These are phyloP conservation scores for Lippia alba DNA, from an alignment of 305 asterid species.

Conservation along the genomic window DNA sequence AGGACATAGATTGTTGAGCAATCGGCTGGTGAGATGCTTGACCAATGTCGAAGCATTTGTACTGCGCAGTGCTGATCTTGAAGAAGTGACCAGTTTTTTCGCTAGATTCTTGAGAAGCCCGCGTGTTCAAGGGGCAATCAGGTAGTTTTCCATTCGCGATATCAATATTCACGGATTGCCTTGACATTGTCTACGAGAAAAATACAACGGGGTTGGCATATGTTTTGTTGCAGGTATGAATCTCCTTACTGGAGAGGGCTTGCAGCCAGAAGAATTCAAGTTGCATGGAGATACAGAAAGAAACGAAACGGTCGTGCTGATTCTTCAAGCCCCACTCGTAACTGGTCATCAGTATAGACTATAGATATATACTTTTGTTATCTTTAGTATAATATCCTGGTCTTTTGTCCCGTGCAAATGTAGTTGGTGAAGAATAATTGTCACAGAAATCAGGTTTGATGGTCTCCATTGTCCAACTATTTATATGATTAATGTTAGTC, in stretches of 20 bases:
- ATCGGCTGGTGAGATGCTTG: conserved; percentile 61
- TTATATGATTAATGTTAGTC: too few relatives aligned
- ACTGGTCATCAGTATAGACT: too few relatives aligned
- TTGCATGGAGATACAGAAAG: conserved; percentile 69
- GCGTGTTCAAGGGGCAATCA: conserved; percentile 70
- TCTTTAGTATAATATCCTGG: too few relatives aligned
- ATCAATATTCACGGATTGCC: too few relatives aligned
- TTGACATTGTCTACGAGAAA: too few relatives aligned
- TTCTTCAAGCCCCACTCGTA: too few relatives aligned
- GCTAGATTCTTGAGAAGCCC: conserved; percentile 64
- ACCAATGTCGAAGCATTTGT: conserved; percentile 74
- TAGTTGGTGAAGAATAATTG: too few relatives aligned
- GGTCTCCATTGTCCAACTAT: too few relatives aligned
- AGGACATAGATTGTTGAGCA: conserved; percentile 57
- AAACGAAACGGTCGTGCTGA: conserved; percentile 46
- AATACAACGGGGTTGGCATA: not conserved
- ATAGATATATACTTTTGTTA: too few relatives aligned
- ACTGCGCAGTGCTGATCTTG: conserved; percentile 68
- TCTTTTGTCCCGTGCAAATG: too few relatives aligned
- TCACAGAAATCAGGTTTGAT: too few relatives aligned
- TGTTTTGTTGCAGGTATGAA: conserved; percentile 47
- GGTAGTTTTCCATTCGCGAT: conserved; percentile 41
- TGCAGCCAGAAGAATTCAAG: conserved; percentile 62
- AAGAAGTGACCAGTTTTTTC: conserved; percentile 69
- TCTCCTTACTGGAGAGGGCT: conserved; percentile 73